Conservation (phyloP, 179 eudicot genomes). For the Beta macrorhiza region DNA sequence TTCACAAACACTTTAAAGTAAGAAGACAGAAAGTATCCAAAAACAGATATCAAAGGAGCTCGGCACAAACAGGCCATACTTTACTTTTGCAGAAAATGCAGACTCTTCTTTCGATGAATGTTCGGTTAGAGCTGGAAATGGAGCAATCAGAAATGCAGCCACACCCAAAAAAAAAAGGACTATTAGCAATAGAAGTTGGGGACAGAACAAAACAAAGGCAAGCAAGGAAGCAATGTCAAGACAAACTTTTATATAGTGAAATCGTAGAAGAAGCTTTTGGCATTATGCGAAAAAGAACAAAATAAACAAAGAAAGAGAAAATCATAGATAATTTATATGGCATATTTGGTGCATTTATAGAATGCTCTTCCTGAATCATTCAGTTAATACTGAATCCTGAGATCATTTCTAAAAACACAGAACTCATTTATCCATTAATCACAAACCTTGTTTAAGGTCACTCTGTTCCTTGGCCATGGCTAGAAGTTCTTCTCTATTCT, state of each 20-base stretch:
- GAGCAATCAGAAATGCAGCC: constrained; percentile 18
- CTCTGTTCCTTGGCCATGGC: constrained; percentile 88
- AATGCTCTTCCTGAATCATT: constrained; percentile 4
- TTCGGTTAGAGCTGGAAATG: constrained; percentile 54
- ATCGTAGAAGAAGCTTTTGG: background rate
- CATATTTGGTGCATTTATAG: background rate
- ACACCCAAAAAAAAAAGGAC: background rate
- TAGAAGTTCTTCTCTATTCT: constrained; percentile 88
- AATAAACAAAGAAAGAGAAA: background rate
- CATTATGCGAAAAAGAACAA: background rate
- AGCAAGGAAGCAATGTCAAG: constrained; percentile 1
- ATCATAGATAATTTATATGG: background rate
- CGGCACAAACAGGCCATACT: constrained; percentile 43
- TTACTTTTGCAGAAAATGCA: constrained; percentile 50
- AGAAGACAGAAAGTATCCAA: constrained; percentile 19
- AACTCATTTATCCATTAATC: background rate
- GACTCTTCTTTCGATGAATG: constrained; percentile 56
- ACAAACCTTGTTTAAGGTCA: constrained; percentile 67
- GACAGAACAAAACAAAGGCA: constrained; percentile 8
- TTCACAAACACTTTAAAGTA: constrained; percentile 33
- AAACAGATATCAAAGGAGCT: background rate
- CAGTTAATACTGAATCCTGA: constrained; percentile 6
- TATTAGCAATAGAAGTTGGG: background rate
- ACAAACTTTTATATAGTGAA: background rate
- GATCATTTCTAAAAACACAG: background rate